Evolutionary conservation across 805 yeast species (phyloP).

Genomic region (Starmerella khaoyaiensis): DNA sequence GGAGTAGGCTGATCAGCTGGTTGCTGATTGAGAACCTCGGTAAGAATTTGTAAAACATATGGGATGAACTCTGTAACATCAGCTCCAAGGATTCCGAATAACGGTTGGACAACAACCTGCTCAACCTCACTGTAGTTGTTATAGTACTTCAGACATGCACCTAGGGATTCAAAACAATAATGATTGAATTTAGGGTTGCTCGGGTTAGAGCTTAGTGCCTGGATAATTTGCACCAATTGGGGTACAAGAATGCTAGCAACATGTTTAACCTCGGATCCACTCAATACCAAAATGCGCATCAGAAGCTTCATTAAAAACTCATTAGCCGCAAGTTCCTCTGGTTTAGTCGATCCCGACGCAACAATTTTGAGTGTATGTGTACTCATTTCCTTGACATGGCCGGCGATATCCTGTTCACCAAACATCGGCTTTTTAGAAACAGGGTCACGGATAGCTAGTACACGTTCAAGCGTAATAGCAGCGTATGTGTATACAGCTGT

Average conservation of each 20-base stretch:
- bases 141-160: conserved; percentile 50
- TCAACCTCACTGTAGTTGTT: conserved; percentile 29
- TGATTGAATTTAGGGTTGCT: conserved; percentile 91
- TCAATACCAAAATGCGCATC: conserved; percentile 70
- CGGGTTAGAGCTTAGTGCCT: conserved; percentile 71
- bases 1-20: conserved; percentile 40
- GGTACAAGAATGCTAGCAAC: conserved; percentile 35
- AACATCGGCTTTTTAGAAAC: conserved; percentile 39
- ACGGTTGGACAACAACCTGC: conserved; percentile 47
- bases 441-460: conserved; percentile 56
- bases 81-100: conserved; percentile 53
- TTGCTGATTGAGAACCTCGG: conserved; percentile 52
- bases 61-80: conserved; percentile 94
- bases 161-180: conserved; percentile 78
- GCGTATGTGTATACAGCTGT: conserved; percentile 80
- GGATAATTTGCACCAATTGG: conserved; percentile 57
- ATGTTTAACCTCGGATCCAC: conserved; percentile 36
- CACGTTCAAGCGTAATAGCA: conserved; percentile 82
- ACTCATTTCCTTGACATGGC: conserved; percentile 45
- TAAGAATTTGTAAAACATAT: conserved; percentile 79
- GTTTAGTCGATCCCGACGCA: conserved; percentile 44
- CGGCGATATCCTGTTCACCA: conserved; percentile 56
- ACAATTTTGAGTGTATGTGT: conserved; percentile 56
- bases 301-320: conserved; percentile 83
- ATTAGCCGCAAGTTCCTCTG: conserved; percentile 88